phyloP scores from a whole-genome alignment of 768 basidiomycete genomes.

The Russula foetens region DNA sequence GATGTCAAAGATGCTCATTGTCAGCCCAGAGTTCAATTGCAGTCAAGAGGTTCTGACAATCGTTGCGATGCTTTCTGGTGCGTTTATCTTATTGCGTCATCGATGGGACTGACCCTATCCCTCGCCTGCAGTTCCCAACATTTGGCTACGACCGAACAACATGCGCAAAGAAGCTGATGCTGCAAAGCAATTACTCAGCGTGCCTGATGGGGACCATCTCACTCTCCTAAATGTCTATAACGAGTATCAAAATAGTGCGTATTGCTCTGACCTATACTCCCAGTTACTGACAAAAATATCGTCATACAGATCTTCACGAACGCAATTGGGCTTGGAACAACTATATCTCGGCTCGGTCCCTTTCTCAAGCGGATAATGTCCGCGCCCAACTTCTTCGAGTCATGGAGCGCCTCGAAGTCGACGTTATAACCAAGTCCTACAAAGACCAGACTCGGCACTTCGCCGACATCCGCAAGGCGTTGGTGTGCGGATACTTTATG shows the following conservation, averaged over 20 bases:
- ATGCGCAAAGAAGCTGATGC: constrained; percentile 86
- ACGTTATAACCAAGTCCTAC: constrained; percentile 58
- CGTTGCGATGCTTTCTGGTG: constrained; percentile 93
- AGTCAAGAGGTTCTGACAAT: constrained; percentile 94
- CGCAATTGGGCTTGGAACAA: constrained; percentile 86
- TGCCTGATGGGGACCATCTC: constrained; percentile 95
- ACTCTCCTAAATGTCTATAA: constrained; percentile 95
- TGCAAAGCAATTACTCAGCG: constrained; percentile 79
- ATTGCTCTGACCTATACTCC: not conserved
- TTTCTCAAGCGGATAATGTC: constrained; percentile 90
- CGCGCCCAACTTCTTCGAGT: constrained; percentile 78
- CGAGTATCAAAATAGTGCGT: constrained; percentile 74
- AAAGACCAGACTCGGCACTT: constrained; percentile 45
- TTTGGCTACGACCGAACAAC: constrained; percentile 89
- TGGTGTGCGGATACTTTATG: constrained; percentile 97
- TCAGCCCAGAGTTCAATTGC: constrained; percentile 92
- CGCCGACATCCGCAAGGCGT: constrained; percentile 66
- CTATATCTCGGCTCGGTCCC: constrained; percentile 75
- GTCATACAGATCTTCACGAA: constrained; percentile 39
- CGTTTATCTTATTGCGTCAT: constrained; percentile 18
- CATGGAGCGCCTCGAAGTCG: constrained; percentile 88
- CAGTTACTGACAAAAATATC: not conserved
- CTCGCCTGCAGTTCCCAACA: constrained; percentile 71
- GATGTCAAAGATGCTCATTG: constrained; percentile 90
- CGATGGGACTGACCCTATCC: not conserved